Evolutionary conservation across 2,329 filamentous ascomycete species (phyloP).

Genomic region (Colletotrichum godetiae): DNA sequence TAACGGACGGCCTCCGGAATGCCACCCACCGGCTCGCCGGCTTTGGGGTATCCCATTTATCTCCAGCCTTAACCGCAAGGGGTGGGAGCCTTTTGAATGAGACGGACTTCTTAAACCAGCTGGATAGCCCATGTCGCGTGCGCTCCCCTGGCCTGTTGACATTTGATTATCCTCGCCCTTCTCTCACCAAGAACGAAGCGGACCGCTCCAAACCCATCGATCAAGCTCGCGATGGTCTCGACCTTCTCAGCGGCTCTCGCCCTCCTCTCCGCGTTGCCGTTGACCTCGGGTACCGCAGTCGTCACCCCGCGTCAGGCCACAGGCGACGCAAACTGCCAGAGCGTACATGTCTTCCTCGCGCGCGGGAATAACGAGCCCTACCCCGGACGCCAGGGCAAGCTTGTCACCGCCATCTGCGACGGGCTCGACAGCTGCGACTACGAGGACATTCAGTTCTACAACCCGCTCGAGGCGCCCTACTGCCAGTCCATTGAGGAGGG

Average conservation of each 20-base stretch:
- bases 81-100: not conserved
- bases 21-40: not conserved
- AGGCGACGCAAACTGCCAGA: constrained; percentile 37
- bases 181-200: not conserved
- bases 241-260: constrained; percentile 19
- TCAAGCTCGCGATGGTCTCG: constrained; percentile 13
- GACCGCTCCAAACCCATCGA: not conserved
- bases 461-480: constrained; percentile 44
- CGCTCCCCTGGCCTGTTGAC: too few relatives aligned
- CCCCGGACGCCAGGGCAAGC: constrained; percentile 43
- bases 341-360: constrained; percentile 45
- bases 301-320: constrained; percentile 15
- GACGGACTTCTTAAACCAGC: not conserved
- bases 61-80: constrained; percentile 1
- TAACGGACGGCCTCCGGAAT: constrained; percentile 5
- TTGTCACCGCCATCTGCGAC: constrained; percentile 42
- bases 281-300: constrained; percentile 18
- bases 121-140: not conserved
- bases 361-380: constrained; percentile 45
- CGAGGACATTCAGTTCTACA: constrained; percentile 47
- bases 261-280: not conserved
- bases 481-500: constrained; percentile 51
- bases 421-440: constrained; percentile 44
- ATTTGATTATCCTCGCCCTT: not conserved
- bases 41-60: not conserved